phyloP scores from a whole-genome alignment of 208 protist genomes.

The Trypanosoma avium region DNA sequence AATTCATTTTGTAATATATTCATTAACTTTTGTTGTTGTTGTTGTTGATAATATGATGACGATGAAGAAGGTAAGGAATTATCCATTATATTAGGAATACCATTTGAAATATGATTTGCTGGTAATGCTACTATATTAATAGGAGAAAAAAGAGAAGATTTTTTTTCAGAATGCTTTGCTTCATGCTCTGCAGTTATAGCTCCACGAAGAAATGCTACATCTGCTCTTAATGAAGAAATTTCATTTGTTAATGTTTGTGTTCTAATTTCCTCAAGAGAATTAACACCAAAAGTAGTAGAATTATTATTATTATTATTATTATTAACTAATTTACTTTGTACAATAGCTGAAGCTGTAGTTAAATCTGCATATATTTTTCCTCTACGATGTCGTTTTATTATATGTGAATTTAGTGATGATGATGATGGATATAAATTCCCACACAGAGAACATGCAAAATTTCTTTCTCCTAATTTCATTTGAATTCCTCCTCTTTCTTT shows the following conservation, averaged over 20 bases:
- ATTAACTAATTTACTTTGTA: neutral
- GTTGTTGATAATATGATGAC: neutral
- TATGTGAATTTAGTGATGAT: conserved; percentile 65
- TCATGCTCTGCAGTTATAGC: neutral
- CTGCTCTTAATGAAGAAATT: conserved; percentile 16
- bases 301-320: neutral
- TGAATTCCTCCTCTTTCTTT: too few species aligned
- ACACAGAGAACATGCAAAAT: conserved; percentile 54
- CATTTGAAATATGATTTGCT: neutral
- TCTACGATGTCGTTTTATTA: conserved; percentile 62
- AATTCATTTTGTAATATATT: conserved; percentile 25
- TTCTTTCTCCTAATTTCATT: too few species aligned
- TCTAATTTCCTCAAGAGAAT: neutral
- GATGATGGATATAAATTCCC: conserved; percentile 62
- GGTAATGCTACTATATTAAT: conserved; percentile 16
- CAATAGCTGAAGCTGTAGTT: conserved; percentile 30
- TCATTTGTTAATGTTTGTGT: conserved; percentile 2
- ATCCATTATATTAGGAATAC: neutral
- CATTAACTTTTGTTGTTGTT: conserved; percentile 6
- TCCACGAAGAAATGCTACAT: conserved; percentile 13
- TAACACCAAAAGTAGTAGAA: neutral
- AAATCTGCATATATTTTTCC: conserved; percentile 35
- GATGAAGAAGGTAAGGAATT: neutral
- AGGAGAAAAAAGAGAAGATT: conserved; percentile 9
- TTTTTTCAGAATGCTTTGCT: neutral